A percentile compares a stretch with the other conserved stretches of the same genome.
These are phyloP conservation scores for Tetrahymena borealis DNA, from an alignment of 73 alveolate species.

Conservation along the genomic window DNA sequence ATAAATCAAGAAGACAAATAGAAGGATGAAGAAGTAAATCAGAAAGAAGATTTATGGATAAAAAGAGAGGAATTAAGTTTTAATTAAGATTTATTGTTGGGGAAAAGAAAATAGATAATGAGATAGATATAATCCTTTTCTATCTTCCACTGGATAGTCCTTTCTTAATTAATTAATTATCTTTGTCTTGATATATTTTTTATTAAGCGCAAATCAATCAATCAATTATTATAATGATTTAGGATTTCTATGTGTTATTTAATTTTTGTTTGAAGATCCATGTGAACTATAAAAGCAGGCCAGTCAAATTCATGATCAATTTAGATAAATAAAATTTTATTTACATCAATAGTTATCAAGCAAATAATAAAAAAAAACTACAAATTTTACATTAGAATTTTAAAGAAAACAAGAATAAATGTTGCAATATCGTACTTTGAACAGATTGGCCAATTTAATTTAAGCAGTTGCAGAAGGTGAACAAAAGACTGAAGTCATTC, in stretches of 20 bases:
- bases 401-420: background rate
- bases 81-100: background rate
- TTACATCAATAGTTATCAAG: background rate
- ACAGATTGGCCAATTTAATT: slow-evolving; percentile 52
- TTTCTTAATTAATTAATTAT: too few relatives aligned
- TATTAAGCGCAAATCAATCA: too few relatives aligned
- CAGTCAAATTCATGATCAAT: background rate
- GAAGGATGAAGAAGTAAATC: background rate
- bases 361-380: background rate
- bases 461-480: slow-evolving; percentile 58
- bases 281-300: background rate
- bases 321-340: background rate
- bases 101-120: too few relatives aligned
- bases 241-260: too few relatives aligned
- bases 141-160: too few relatives aligned
- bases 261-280: background rate
- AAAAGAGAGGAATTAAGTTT: background rate
- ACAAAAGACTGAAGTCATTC: slow-evolving; percentile 37
- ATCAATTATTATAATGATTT: too few relatives aligned
- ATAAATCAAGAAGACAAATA: background rate
- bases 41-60: background rate
- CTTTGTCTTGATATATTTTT: too few relatives aligned
- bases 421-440: background rate
- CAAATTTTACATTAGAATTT: background rate
- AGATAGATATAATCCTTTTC: too few relatives aligned